Evolutionary conservation across 805 yeast genomes (phyloP).

Genomic region (Ogataea thermomethanolica): DNA sequence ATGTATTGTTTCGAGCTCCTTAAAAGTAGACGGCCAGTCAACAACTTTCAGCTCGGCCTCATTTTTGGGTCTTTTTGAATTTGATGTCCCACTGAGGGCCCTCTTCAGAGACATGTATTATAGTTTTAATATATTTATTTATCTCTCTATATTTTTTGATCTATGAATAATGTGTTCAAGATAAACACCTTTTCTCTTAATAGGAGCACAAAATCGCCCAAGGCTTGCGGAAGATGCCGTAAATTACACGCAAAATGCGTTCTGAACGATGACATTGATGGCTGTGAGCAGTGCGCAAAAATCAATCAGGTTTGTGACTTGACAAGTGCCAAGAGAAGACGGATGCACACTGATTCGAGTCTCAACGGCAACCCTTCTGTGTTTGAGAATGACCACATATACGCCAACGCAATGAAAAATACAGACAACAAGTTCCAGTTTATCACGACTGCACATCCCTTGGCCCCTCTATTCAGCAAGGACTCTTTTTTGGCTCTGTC

Average conservation of each 20-base stretch:
- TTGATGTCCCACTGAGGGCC: constrained; percentile 1
- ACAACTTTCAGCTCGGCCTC: constrained; percentile 2
- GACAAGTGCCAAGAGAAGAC: not conserved
- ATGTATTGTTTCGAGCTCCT: constrained; percentile 45
- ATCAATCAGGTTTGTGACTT: constrained; percentile 11
- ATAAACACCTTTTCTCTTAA: constrained; percentile 20
- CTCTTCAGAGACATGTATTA: constrained; percentile 5
- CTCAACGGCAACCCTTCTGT: not conserved
- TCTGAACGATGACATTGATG: constrained; percentile 6
- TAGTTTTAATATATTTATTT: not conserved
- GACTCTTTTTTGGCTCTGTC: constrained; percentile 31
- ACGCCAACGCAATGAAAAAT: constrained; percentile 24
- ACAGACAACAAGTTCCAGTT: constrained; percentile 27
- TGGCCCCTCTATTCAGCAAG: constrained; percentile 31
- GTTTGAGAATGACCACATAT: constrained; percentile 25
- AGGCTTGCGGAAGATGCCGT: constrained; percentile 29
- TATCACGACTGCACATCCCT: constrained; percentile 32
- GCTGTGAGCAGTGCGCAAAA: constrained; percentile 16
- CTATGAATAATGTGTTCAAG: constrained; percentile 4
- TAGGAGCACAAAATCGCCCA: constrained; percentile 14
- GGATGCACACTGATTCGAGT: not conserved
- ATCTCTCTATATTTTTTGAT: not conserved
- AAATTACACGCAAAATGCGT: constrained; percentile 25
- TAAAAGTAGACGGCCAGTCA: constrained; percentile 31
- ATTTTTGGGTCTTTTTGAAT: constrained; percentile 4